Conservation (phyloP, 495 filamentous ascomycete species). For the Penicillium macrosclerotiorum region DNA sequence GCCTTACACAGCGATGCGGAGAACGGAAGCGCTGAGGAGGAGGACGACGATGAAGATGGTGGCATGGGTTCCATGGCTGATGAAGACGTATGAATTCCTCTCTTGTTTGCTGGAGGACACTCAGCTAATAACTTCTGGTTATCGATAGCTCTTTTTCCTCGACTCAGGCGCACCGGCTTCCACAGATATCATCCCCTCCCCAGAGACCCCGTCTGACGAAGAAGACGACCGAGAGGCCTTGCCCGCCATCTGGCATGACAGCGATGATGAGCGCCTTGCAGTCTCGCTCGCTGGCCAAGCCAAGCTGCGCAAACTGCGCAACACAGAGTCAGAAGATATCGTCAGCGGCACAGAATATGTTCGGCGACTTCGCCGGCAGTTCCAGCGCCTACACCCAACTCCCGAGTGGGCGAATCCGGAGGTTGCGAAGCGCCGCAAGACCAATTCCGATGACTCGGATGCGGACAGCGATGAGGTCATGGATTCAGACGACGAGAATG, state of each 20-base stretch:
- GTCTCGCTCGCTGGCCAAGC: slow-evolving; percentile 75
- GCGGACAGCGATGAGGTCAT: slow-evolving; percentile 35
- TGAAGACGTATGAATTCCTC: slow-evolving; percentile 24
- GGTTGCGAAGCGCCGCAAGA: slow-evolving; percentile 51
- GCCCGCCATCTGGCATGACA: slow-evolving; percentile 82
- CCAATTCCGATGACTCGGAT: slow-evolving; percentile 48
- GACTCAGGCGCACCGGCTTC: slow-evolving; percentile 55
- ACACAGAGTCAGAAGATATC: slow-evolving; percentile 77
- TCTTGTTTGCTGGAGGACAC: too few species aligned
- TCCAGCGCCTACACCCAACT: slow-evolving; percentile 71
- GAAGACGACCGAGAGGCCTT: slow-evolving; percentile 35
- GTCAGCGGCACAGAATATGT: slow-evolving; percentile 84
- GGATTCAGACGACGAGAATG: slow-evolving; percentile 60
- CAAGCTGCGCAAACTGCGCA: slow-evolving; percentile 75
- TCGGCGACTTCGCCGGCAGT: slow-evolving; percentile 74
- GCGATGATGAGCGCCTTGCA: slow-evolving; percentile 84
- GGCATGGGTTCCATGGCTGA: slow-evolving; percentile 60
- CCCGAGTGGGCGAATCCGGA: slow-evolving; percentile 71
- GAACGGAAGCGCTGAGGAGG: slow-evolving; percentile 30
- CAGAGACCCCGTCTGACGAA: slow-evolving; percentile 32
- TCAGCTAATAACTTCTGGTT: slow-evolving; percentile 4
- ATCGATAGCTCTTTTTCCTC: slow-evolving; percentile 63
- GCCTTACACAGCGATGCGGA: slow-evolving; percentile 33
- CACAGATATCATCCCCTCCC: slow-evolving; percentile 41
- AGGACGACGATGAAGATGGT: slow-evolving; percentile 31